Base-by-base conservation (phyloP, 2,329 filamentous ascomycete species). In the Cordyceps cateniannulata region DNA sequence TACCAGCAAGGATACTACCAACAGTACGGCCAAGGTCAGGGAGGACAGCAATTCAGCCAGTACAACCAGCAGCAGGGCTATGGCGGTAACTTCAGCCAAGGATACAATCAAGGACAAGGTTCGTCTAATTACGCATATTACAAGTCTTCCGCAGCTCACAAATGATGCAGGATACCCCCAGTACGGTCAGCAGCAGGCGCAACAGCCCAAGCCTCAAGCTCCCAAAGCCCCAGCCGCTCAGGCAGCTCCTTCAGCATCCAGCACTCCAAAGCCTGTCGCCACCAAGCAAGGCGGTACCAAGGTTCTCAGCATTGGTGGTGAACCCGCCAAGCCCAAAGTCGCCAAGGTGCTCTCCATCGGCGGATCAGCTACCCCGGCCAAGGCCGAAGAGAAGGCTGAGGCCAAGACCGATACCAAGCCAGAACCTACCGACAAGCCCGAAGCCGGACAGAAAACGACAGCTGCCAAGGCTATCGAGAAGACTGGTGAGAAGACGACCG, bases 401-500 rank as follows among this genome's bases (percentile, higher is more conserved):
- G 76, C 78, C 45, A 78, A 81, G 67, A 77, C 81, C 53, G 80
- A 85, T 59, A 64, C 73, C 51, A 82, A 82, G 71, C 71, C 78
- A 56, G 79, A 80, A 35, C 75, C 77, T 71, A 73, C 73, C 8
- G 71, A 77, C 54, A 79, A 79, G 49, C 76, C 86, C 3, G 88
- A 90, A 65, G 88, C 88, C 29, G 90, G 91, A 32, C 82, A 92
- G 63, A 97, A 97, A 77, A 87, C 89, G n/a, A 80, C 88, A 2
- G 93, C 93, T 5, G 80, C 85, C 55, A 97, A 97, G 77, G 93
- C 93, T 10, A 91, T 97, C 64, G 91, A 96, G 70, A 96, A 96
- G 82, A 88, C 90, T 0, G 90, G 92, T 59, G 88, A 93, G 72
- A 81, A 75, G 66, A 65, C 84, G 59, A 64, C 71, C 22, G 66